Percentiles rank a stretch among this genome's conserved stretches.
Evolutionary conservation across 2,329 filamentous ascomycete genomes (phyloP).

Genomic region (Calonectria hawksworthii): DNA sequence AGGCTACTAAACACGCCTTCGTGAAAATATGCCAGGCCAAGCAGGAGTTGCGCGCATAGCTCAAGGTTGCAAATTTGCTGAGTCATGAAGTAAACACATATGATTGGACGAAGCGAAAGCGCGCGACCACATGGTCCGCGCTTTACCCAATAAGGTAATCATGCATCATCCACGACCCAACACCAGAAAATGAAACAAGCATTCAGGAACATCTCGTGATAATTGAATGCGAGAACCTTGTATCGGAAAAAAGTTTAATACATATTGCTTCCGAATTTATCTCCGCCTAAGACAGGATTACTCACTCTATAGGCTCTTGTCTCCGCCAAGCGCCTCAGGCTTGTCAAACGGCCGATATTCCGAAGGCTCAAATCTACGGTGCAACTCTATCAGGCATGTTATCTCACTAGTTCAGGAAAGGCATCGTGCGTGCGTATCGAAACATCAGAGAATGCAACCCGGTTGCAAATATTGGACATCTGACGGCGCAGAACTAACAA

Average conservation of each 20-base stretch:
- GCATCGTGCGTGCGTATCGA: background rate
- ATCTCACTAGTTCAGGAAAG: background rate
- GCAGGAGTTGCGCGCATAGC: constrained; percentile 28
- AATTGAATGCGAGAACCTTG: background rate
- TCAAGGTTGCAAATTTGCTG: constrained; percentile 33
- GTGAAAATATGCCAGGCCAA: constrained; percentile 47
- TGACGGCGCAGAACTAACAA: constrained; percentile 10
- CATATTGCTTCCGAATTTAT: background rate
- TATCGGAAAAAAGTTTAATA: background rate
- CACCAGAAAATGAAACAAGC: background rate
- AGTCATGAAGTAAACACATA: constrained; percentile 27
- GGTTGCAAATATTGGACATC: background rate
- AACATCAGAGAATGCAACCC: constrained; percentile 9
- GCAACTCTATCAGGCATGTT: background rate
- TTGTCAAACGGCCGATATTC: background rate
- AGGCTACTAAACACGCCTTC: constrained; percentile 43
- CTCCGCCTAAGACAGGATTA: background rate
- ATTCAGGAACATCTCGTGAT: background rate
- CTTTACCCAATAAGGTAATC: background rate
- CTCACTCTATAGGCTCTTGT: background rate
- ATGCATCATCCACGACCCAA: background rate
- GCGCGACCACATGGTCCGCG: background rate
- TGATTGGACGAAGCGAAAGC: constrained; percentile 32
- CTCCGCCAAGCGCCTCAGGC: background rate
- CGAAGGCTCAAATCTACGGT: background rate